A percentile compares a stretch with the other conserved stretches of the same genome.
These are phyloP conservation scores for Colletotrichum incanum DNA, from an alignment of 2,329 filamentous ascomycete species.

Conservation along the genomic window DNA sequence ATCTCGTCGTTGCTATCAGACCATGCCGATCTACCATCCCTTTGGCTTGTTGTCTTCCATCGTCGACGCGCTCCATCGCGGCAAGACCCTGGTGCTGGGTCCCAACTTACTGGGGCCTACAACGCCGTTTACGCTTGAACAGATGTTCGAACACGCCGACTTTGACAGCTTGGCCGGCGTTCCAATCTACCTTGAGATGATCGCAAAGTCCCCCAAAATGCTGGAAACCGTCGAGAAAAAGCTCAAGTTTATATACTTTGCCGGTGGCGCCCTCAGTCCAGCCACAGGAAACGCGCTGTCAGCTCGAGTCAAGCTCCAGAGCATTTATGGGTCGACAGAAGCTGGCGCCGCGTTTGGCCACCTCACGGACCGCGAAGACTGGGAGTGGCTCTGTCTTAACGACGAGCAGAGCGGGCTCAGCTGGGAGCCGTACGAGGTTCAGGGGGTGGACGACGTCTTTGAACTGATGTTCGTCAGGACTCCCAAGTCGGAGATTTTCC, in stretches of 20 bases:
- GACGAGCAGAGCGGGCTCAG: constrained; percentile 30
- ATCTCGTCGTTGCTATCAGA: constrained; percentile 35
- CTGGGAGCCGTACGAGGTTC: constrained; percentile 19
- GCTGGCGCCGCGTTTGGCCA: constrained; percentile 44
- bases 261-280: constrained; percentile 50
- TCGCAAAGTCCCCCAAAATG: constrained; percentile 34
- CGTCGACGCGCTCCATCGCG: constrained; percentile 45
- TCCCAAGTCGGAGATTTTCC: constrained; percentile 45
- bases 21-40: constrained; percentile 47
- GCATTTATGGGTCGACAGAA: constrained; percentile 53
- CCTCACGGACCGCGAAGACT: constrained; percentile 48
- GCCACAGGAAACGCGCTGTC: constrained; percentile 50
- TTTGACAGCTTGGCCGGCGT: constrained; percentile 26
- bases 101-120: constrained; percentile 36
- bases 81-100: constrained; percentile 47
- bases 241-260: constrained; percentile 47
- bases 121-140: constrained; percentile 46
- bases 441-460: constrained; percentile 47
- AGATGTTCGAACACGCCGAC: constrained; percentile 35
- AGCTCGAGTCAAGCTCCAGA: constrained; percentile 47
- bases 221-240: constrained; percentile 46
- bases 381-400: constrained; percentile 52
- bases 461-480: constrained; percentile 53
- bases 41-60: constrained; percentile 42
- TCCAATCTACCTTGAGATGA: constrained; percentile 25